Evolutionary conservation across 192 early-diverging fungal genomes (phyloP).

Genomic region (Funneliformis geosporum): DNA sequence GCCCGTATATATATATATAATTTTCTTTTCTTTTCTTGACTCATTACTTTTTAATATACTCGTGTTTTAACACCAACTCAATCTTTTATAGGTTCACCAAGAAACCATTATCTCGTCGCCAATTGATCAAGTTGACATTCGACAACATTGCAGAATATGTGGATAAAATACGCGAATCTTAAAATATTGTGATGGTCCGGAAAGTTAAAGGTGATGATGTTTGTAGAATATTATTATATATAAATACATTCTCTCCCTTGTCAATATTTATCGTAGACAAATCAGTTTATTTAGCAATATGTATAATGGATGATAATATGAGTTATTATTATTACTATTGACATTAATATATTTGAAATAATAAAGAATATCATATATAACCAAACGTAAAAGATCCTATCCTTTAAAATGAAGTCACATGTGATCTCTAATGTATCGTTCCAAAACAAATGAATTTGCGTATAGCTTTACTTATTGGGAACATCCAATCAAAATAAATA

Average conservation of each 20-base stretch:
- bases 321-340: no score
- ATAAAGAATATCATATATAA: background rate
- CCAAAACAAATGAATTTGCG: no score
- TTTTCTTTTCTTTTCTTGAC: background rate
- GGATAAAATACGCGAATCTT: background rate
- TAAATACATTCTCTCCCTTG: background rate
- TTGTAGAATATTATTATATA: no score
- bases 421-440: no score
- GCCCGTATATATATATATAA: no score
- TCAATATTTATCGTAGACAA: background rate
- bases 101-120: conserved; percentile 1
- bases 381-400: background rate
- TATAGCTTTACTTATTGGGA: no score
- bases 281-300: background rate
- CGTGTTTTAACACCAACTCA: background rate
- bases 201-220: background rate
- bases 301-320: background rate
- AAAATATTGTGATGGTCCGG: background rate
- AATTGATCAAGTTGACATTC: conserved; percentile 2
- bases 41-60: background rate
- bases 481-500: no score
- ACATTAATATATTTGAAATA: background rate
- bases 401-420: no score
- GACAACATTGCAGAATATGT: conserved; percentile 5
- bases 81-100: background rate